Conservation (phyloP, 1,284 basidiomycete genomes). For the Melampsora larici-populina region DNA sequence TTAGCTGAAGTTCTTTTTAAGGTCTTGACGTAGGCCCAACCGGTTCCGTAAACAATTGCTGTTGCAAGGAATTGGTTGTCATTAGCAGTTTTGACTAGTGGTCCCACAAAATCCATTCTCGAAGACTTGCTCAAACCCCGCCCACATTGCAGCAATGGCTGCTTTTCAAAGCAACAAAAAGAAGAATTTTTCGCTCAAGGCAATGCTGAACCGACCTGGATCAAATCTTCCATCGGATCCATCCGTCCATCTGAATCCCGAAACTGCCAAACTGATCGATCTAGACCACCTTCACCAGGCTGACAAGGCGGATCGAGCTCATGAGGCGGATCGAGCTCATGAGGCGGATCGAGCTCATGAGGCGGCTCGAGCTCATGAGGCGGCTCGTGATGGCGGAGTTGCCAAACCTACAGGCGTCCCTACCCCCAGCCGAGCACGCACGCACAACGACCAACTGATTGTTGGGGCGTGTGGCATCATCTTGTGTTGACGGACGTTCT, state of each 20-base stretch:
- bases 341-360: too few species aligned
- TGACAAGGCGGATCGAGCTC: background rate
- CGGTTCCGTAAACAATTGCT: too few species aligned
- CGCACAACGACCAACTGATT: background rate
- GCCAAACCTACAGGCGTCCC: background rate
- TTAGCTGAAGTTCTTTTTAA: too few species aligned
- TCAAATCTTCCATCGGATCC: background rate
- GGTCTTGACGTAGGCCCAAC: too few species aligned
- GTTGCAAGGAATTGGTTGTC: too few species aligned
- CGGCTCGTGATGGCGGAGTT: background rate
- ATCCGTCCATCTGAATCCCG: background rate
- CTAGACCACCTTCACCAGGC: background rate
- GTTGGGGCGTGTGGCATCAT: background rate
- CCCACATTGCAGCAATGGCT: too few species aligned
- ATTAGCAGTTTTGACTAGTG: too few species aligned
- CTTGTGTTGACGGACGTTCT: background rate
- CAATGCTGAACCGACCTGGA: background rate
- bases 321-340: too few species aligned
- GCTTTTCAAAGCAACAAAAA: background rate
- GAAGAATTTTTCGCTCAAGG: background rate
- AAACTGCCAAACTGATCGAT: background rate
- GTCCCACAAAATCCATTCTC: too few species aligned
- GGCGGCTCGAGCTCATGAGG: background rate
- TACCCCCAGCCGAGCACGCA: background rate
- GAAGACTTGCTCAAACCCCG: too few species aligned